Conservation (phyloP, 257 asterid genomes). For the Solanum chiquidenum region DNA sequence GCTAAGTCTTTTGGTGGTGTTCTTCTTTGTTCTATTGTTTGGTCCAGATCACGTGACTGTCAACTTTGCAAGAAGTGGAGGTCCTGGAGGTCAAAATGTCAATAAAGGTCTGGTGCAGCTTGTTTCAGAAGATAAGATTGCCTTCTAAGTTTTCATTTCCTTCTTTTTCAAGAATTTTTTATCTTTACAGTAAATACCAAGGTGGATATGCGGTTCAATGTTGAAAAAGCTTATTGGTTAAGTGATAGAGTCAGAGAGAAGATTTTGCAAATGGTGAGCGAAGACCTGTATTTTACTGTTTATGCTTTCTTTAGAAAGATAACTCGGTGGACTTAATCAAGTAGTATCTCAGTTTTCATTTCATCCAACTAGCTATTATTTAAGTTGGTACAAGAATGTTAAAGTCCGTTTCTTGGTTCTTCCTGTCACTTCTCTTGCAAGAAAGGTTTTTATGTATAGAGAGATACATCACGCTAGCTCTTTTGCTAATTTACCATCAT, state of each 20-base stretch:
- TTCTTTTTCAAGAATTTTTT: not conserved
- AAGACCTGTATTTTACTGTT: not conserved
- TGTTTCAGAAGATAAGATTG: not conserved
- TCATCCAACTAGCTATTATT: not conserved
- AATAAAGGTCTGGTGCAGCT: constrained; percentile 54
- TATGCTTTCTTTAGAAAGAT: not conserved
- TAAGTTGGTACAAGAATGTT: not conserved
- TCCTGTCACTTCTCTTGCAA: not conserved
- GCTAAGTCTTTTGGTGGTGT: not conserved
- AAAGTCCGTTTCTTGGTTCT: not conserved
- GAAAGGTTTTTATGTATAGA: not conserved
- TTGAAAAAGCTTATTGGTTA: constrained; percentile 65
- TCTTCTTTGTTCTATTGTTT: not conserved
- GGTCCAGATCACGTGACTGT: constrained; percentile 65
- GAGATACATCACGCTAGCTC: not conserved
- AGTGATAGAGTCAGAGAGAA: constrained; percentile 71
- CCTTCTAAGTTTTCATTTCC: not conserved
- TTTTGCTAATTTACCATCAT: not conserved
- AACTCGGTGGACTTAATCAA: not conserved
- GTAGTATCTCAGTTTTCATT: not conserved
- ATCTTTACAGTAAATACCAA: constrained; percentile 57
- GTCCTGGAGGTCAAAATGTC: constrained; percentile 93
- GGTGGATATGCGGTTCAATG: constrained; percentile 97
- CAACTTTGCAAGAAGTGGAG: constrained; percentile 82
- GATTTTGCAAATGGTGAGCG: constrained; percentile 76